Percentiles rank a stretch among this genome's conserved stretches.
These are phyloP conservation scores for Zanthoxylum bungeanum DNA, from an alignment of 345 rosid genomes.

Conservation along the genomic window DNA sequence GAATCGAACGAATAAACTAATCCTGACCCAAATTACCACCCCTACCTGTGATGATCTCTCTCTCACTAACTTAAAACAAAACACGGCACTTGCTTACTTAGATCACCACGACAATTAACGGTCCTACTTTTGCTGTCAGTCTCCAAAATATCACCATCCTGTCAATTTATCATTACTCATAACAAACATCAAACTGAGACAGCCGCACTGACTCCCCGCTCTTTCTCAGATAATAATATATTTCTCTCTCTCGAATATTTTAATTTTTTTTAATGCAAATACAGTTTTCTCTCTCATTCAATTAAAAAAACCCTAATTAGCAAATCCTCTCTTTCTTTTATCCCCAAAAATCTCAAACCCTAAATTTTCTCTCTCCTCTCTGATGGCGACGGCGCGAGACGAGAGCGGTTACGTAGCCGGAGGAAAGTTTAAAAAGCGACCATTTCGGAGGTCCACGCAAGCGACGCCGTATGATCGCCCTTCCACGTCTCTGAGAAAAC, in stretches of 20 bases:
- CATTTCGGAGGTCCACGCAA: slow-evolving; percentile 42
- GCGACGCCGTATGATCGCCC: slow-evolving; percentile 83
- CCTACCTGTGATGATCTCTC: too few relatives aligned
- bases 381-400: slow-evolving; percentile 55
- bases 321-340: background rate
- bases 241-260: background rate
- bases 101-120: background rate
- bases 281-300: slow-evolving; percentile 6
- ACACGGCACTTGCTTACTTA: background rate
- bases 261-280: background rate
- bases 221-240: background rate
- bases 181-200: background rate
- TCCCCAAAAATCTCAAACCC: slow-evolving; percentile 34
- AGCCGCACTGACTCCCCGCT: background rate
- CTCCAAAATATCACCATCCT: background rate
- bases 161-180: background rate
- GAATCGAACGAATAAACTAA: too few relatives aligned
- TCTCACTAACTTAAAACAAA: too few relatives aligned
- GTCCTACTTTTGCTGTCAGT: background rate
- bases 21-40: too few relatives aligned
- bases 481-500: slow-evolving; percentile 39
- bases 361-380: slow-evolving; percentile 25
- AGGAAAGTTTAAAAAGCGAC: slow-evolving; percentile 71
- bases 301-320: slow-evolving; percentile 52
- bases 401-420: slow-evolving; percentile 33